Conservation (phyloP, 371 early-diverging fungal species). For the Circinella minor region DNA sequence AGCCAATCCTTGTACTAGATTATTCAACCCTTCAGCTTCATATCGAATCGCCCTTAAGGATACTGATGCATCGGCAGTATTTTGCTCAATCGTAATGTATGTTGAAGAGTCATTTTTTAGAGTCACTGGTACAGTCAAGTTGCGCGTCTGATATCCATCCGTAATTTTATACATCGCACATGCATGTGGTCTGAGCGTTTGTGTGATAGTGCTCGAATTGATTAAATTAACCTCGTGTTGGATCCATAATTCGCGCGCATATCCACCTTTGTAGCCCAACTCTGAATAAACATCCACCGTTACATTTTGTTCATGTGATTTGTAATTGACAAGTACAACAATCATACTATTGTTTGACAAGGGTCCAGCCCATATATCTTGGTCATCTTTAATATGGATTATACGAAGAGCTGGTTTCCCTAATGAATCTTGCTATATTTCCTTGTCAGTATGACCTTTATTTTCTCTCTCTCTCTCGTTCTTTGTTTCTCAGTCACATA, state of each 20-base stretch:
- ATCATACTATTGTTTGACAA: constrained; percentile 6
- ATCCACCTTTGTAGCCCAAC: background rate
- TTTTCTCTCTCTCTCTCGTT: background rate
- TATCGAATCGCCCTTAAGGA: background rate
- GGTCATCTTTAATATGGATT: background rate
- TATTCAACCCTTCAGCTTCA: constrained; percentile 20
- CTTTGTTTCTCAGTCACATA: background rate
- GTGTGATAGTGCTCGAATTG: constrained; percentile 3
- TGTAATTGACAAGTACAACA: constrained; percentile 17
- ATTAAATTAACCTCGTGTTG: constrained; percentile 2
- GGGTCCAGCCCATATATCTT: constrained; percentile 21
- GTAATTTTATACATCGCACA: constrained; percentile 12
- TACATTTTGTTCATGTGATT: background rate
- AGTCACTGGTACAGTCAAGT: background rate
- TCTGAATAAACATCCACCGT: constrained; percentile 2
- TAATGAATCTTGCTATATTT: constrained; percentile 38
- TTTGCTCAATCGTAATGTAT: background rate
- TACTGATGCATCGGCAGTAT: background rate
- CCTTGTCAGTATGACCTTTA: no score
- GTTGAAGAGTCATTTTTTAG: background rate
- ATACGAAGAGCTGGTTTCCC: constrained; percentile 22
- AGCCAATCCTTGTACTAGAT: constrained; percentile 19
- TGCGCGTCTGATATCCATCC: background rate
- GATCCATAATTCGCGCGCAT: constrained; percentile 4
- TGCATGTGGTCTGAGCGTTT: constrained; percentile 8